Conservation (phyloP, 1,139 yeast genomes). For the Nematodospora anomalae region DNA sequence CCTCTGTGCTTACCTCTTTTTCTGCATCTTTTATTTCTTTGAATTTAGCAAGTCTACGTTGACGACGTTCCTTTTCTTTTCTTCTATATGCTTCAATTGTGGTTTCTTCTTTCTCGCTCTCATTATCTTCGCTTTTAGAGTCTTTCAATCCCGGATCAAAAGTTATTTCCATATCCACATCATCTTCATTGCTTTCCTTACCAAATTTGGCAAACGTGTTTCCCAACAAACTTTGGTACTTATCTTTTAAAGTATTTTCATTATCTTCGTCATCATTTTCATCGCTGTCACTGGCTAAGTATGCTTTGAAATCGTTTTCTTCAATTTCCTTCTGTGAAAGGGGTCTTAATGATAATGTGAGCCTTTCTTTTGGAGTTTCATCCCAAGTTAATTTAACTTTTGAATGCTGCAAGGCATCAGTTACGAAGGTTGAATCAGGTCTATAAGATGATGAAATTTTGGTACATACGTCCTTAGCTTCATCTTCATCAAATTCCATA, state of each 20-base stretch:
- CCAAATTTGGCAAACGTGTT: slow-evolving; percentile 38
- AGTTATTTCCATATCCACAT: slow-evolving; percentile 92
- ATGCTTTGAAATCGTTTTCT: slow-evolving; percentile 95
- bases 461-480: slow-evolving; percentile 70
- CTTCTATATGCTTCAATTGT: slow-evolving; percentile 82
- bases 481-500: slow-evolving; percentile 75
- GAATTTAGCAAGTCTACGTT: slow-evolving; percentile 71
- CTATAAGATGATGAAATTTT: slow-evolving; percentile 75
- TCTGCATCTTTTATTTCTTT: slow-evolving; percentile 55
- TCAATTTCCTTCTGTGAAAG: slow-evolving; percentile 90
- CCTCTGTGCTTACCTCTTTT: slow-evolving; percentile 30
- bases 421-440: slow-evolving; percentile 77
- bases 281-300: slow-evolving; percentile 86
- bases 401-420: slow-evolving; percentile 92
- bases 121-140: slow-evolving; percentile 28
- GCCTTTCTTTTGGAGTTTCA: slow-evolving; percentile 91
- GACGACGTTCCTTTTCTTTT: slow-evolving; percentile 90
- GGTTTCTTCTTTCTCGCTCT: slow-evolving; percentile 58
- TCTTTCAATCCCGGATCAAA: slow-evolving; percentile 85
- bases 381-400: slow-evolving; percentile 96
- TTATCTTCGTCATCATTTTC: slow-evolving; percentile 21
- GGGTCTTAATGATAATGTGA: slow-evolving; percentile 74
- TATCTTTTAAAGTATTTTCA: slow-evolving; percentile 45
- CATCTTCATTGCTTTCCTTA: slow-evolving; percentile 52
- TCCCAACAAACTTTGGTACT: slow-evolving; percentile 65